A percentile compares a stretch with the other conserved stretches of the same genome.
phyloP scores from a whole-genome alignment of 129 eudicot genomes.

The Lonicera japonica region DNA sequence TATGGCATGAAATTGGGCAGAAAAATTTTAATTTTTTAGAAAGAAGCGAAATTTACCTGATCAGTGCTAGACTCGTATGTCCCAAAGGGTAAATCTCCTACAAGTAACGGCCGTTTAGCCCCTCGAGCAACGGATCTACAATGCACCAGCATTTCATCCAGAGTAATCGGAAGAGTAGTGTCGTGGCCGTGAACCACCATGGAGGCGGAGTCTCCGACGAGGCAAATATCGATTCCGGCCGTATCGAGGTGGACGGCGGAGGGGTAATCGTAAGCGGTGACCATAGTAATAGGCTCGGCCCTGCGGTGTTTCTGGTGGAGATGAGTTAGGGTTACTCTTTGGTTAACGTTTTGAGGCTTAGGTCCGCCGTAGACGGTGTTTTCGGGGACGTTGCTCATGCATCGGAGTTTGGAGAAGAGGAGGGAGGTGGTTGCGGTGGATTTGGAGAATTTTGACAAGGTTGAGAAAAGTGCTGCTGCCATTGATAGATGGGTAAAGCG shows the following conservation, averaged over 20 bases:
- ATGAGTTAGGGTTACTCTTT: constrained; percentile 60
- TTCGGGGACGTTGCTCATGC: constrained; percentile 87
- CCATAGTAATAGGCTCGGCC: constrained; percentile 80
- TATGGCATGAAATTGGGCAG: background rate
- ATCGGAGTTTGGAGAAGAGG: constrained; percentile 9
- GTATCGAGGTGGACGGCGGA: constrained; percentile 85
- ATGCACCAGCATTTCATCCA: constrained; percentile 88
- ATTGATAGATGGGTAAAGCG: constrained; percentile 1
- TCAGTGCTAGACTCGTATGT: constrained; percentile 71
- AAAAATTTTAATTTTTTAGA: background rate
- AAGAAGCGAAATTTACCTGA: constrained; percentile 37
- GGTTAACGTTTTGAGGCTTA: constrained; percentile 54
- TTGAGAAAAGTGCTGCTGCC: constrained; percentile 15
- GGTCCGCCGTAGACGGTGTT: constrained; percentile 98
- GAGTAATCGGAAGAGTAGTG: constrained; percentile 83
- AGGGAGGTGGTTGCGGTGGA: background rate
- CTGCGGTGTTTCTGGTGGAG: constrained; percentile 54
- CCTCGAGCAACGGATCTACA: constrained; percentile 91
- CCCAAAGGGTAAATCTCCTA: constrained; percentile 94
- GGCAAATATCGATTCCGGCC: constrained; percentile 84
- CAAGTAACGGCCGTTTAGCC: constrained; percentile 76
- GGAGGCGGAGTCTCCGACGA: constrained; percentile 92
- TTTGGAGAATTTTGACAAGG: constrained; percentile 8
- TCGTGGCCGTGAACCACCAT: constrained; percentile 98
- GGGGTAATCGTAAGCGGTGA: constrained; percentile 94